Evolutionary conservation across 2,329 filamentous ascomycete species (phyloP).

Genomic region (Colletotrichum sp.): DNA sequence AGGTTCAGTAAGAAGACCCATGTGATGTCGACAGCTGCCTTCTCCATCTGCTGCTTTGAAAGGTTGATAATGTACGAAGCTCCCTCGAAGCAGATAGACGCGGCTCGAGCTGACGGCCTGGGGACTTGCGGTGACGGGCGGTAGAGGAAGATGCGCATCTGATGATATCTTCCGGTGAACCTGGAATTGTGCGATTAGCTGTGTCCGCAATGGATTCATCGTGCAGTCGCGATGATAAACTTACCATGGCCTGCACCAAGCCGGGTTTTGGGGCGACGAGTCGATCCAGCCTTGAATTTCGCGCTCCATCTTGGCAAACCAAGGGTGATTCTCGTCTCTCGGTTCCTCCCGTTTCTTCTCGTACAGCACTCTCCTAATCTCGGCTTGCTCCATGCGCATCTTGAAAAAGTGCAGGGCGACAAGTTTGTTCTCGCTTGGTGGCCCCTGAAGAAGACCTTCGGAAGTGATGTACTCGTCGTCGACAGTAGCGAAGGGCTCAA

Average conservation of each 20-base stretch:
- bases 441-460: conserved; percentile 74
- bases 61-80: conserved; percentile 82
- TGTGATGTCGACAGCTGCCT: conserved; percentile 79
- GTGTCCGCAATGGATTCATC: neutral
- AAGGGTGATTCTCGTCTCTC: conserved; percentile 80
- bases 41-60: conserved; percentile 79
- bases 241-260: conserved; percentile 81
- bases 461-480: conserved; percentile 84
- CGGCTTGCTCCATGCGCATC: conserved; percentile 86
- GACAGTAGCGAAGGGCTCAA: conserved; percentile 81
- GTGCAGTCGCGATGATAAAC: conserved; percentile 29
- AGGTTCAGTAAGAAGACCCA: conserved; percentile 92
- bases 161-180: conserved; percentile 76
- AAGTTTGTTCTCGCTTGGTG: conserved; percentile 80
- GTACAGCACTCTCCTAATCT: conserved; percentile 86
- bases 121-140: conserved; percentile 92
- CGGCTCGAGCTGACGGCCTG: conserved; percentile 79
- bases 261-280: conserved; percentile 71
- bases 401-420: conserved; percentile 93
- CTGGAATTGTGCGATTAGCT: conserved; percentile 38
- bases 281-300: conserved; percentile 84
- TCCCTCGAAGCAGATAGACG: conserved; percentile 82
- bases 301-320: conserved; percentile 81
- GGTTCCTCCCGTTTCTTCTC: conserved; percentile 81
- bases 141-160: conserved; percentile 87